Conservation (phyloP, 2,329 filamentous ascomycete species). For the Apiospora saccharicola region DNA sequence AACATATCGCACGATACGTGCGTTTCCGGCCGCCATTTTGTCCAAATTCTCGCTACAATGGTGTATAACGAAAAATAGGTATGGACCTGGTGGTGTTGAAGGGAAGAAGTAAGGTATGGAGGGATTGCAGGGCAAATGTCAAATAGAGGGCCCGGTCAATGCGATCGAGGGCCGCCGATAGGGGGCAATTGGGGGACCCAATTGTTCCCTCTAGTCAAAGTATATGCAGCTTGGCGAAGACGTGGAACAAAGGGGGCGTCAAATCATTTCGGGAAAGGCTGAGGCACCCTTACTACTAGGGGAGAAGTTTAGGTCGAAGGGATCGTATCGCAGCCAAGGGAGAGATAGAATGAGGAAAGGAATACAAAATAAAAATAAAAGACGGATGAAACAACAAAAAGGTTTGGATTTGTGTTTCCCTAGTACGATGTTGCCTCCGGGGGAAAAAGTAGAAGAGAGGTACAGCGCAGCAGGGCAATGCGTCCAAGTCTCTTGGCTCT, state of each 20-base stretch:
- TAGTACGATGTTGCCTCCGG: background rate
- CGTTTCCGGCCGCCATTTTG: slow-evolving; percentile 71
- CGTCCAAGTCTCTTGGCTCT: slow-evolving; percentile 3
- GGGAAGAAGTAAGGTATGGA: background rate
- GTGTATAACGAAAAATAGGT: slow-evolving; percentile 13
- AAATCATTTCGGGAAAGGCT: slow-evolving; percentile 35
- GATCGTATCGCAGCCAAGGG: slow-evolving; percentile 24
- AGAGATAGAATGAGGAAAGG: slow-evolving; percentile 27
- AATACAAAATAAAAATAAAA: slow-evolving; percentile 31
- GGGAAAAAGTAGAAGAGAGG: background rate
- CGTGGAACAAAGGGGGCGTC: slow-evolving; percentile 30
- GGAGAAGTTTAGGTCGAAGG: slow-evolving; percentile 11
- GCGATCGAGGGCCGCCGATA: slow-evolving; percentile 27
- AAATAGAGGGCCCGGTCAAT: slow-evolving; percentile 13
- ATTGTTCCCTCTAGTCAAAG: slow-evolving; percentile 18
- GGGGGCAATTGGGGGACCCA: slow-evolving; percentile 27
- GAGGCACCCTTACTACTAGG: background rate
- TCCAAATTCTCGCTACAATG: slow-evolving; percentile 19
- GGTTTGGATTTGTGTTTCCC: slow-evolving; percentile 19
- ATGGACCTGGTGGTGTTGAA: background rate
- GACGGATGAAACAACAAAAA: slow-evolving; percentile 31
- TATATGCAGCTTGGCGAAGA: slow-evolving; percentile 19
- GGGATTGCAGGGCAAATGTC: background rate
- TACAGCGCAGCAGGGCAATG: background rate
- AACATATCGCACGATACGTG: slow-evolving; percentile 79